A percentile compares a stretch with the other conserved stretches of the same genome.
These are phyloP conservation scores for Pyrenochaeta sp. DNA, from an alignment of 2,329 filamentous ascomycete genomes.

Conservation along the genomic window DNA sequence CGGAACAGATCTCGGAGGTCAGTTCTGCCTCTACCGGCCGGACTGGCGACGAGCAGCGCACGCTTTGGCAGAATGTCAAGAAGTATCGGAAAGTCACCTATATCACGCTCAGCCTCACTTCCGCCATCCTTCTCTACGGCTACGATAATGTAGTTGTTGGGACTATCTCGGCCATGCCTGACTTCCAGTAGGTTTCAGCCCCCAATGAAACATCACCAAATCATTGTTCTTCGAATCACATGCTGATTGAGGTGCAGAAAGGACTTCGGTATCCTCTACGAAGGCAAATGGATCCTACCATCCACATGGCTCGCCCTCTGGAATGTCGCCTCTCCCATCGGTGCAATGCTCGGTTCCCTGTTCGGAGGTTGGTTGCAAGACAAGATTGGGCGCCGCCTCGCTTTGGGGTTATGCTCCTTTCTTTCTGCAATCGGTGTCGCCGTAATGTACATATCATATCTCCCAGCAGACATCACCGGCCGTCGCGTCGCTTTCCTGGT, in stretches of 20 bases:
- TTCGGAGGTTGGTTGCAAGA: slow-evolving; percentile 40
- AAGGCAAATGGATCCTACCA: slow-evolving; percentile 39
- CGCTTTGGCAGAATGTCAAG: slow-evolving; percentile 42
- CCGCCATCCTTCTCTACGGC: slow-evolving; percentile 41
- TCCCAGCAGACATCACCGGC: slow-evolving; percentile 28
- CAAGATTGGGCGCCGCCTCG: slow-evolving; percentile 31
- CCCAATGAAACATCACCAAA: too few relatives aligned
- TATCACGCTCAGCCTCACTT: slow-evolving; percentile 34
- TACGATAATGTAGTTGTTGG: slow-evolving; percentile 44
- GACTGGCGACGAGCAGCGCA: slow-evolving; percentile 27
- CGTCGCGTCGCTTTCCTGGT: slow-evolving; percentile 51
- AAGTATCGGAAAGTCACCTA: slow-evolving; percentile 39
- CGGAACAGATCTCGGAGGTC: slow-evolving; percentile 22
- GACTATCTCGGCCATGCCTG: slow-evolving; percentile 39
- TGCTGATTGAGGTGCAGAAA: slow-evolving; percentile 17
- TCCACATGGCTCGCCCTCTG: slow-evolving; percentile 40
- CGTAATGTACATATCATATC: slow-evolving; percentile 41
- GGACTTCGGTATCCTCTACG: slow-evolving; percentile 34
- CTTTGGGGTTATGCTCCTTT: slow-evolving; percentile 33
- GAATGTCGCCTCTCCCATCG: slow-evolving; percentile 36
- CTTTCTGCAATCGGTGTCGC: slow-evolving; percentile 39
- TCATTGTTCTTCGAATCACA: not conserved
- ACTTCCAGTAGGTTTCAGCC: slow-evolving; percentile 33
- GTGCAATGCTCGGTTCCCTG: slow-evolving; percentile 38
- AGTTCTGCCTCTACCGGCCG: slow-evolving; percentile 9